Conservation (phyloP, 345 rosid genomes). For the Schrenkiella parvula region DNA sequence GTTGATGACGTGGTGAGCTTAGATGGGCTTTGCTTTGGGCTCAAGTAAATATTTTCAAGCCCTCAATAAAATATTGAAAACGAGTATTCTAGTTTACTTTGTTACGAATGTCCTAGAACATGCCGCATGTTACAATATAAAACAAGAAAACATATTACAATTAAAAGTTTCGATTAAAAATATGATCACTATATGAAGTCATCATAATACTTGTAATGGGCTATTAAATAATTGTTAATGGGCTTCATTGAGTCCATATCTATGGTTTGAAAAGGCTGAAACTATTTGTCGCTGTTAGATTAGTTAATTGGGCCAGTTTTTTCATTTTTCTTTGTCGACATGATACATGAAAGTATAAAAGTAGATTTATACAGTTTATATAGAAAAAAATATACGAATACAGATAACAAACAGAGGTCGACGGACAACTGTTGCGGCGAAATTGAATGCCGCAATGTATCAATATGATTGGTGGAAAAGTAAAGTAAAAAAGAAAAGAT, state of each 20-base stretch:
- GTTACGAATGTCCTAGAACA: neutral
- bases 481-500: neutral
- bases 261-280: neutral
- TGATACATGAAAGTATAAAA: neutral
- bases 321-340: neutral
- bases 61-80: neutral
- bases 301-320: neutral
- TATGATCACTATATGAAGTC: no score
- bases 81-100: constrained; percentile 21
- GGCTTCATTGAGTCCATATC: neutral
- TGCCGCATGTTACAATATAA: no score
- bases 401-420: constrained; percentile 1
- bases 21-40: constrained; percentile 32
- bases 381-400: neutral
- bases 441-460: constrained; percentile 28
- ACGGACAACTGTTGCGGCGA: constrained; percentile 33
- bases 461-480: constrained; percentile 23
- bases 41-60: neutral
- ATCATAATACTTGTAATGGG: neutral
- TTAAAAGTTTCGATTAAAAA: no score
- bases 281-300: neutral
- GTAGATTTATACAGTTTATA: neutral
- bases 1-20: constrained; percentile 6
- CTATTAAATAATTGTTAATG: neutral
- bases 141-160: no score